Evolutionary conservation across 805 yeast species (phyloP).

Genomic region (Jamesozyma lodderae): DNA sequence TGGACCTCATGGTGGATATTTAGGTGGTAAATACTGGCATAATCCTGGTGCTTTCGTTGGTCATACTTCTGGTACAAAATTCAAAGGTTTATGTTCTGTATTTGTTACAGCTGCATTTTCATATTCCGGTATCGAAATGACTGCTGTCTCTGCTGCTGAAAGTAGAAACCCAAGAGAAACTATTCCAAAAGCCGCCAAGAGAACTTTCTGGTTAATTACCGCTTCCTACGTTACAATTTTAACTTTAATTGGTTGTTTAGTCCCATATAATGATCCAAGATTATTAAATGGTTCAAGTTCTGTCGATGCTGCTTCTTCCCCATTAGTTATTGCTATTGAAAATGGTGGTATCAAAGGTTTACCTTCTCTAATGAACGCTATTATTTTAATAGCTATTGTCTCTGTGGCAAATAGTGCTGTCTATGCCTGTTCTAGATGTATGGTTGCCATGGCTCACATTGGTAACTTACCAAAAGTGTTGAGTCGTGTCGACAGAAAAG

Average conservation of each 20-base stretch:
- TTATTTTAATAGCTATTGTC: constrained; percentile 55
- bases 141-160: constrained; percentile 73
- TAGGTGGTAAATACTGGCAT: constrained; percentile 40
- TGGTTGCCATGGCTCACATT: constrained; percentile 58
- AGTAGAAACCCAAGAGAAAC: constrained; percentile 56
- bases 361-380: constrained; percentile 64
- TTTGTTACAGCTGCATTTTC: constrained; percentile 55
- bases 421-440: constrained; percentile 60
- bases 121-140: constrained; percentile 66
- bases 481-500: constrained; percentile 64
- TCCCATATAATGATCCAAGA: constrained; percentile 43
- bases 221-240: constrained; percentile 57
- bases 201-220: constrained; percentile 74
- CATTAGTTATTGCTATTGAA: constrained; percentile 63
- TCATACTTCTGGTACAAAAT: constrained; percentile 29
- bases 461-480: constrained; percentile 53
- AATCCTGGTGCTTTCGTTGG: constrained; percentile 58
- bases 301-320: constrained; percentile 58
- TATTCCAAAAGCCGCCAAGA: constrained; percentile 67
- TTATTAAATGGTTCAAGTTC: constrained; percentile 41
- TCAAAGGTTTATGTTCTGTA: constrained; percentile 45
- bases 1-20: constrained; percentile 34
- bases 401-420: constrained; percentile 71
- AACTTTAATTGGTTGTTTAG: constrained; percentile 55
- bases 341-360: constrained; percentile 59